Evolutionary conservation across 352 stramenopile species (phyloP), one percentile per base, ranked within the genome.

Genomic region (Phytophthora colocasiae): DNA sequence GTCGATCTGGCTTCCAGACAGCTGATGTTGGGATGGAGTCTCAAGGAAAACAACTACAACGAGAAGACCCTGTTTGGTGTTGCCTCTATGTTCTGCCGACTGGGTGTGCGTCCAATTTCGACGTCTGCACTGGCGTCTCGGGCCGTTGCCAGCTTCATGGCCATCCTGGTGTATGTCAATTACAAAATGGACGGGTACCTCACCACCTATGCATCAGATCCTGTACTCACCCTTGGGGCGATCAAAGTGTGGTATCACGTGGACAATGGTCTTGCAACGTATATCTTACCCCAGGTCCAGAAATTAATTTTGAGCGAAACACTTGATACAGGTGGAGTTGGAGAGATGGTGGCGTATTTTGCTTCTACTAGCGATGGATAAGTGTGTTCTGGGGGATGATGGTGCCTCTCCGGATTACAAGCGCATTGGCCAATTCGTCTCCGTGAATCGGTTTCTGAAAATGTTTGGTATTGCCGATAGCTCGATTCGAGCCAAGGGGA

Each of bases 341-440:
- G 40, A 1, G 61, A 65, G 29, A 31, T 73, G 14, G 56, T 73
- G 6, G 62, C 58, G 59, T 36, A 76, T 71, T 27, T 43, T 69
- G n/a, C 36, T 73, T 19, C 48, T 79, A 17, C 39, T 76, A 40
- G 63, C 51, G 27, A 71, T 76, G 71, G 66, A 76, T 32, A 44
- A 38, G 36, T 46, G 46, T 26, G 45, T 54, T 3, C 14, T 62
- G 12, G 44, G 36, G 11, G 39, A 59, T 26, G 19, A 1, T 19
- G 51, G 53, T 69, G 32, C 14, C 38, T 31, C 7, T 10, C 5
- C 31, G 6, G 27, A 34, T 34, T 34, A 34, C 31, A 34, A 34
- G 6, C 31, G 6, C 31, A 34, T 34, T 8, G 31, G 31, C 31
- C 31, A 34, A 34, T 34, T 34, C 1, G 31, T 34, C 8, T 11